Evolutionary conservation across 495 filamentous ascomycete species (phyloP), one percentile per base, ranked within the genome.

Genomic region (Talaromyces ruber): DNA sequence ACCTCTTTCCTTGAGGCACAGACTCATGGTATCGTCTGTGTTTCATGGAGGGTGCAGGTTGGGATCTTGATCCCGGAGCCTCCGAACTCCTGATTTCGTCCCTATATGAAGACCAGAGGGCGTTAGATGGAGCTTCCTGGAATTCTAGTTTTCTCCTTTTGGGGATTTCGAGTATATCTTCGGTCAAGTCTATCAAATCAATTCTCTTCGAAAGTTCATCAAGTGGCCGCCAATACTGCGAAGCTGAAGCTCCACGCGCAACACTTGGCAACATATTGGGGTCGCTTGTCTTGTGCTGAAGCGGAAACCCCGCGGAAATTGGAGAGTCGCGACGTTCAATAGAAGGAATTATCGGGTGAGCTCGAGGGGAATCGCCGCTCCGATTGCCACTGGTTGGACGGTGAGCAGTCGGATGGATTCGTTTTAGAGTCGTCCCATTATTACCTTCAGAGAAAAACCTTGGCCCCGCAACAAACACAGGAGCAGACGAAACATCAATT

Each of bases 401-500:
- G 22, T 63, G 7, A 47, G 65, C 68, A 58, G 63, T 45, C 32
- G 60, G 62, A 24, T 65, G 65, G 39, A 65, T 64, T 61, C 63
- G 43, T 50, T 68, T 59, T 7, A 25, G 65, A 32, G 26, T 28
- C 25, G 59, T 63, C 37, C 67, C 62, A 45, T 47, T 59, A 58
- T 54, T 65, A 18, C 32, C 32, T n/a, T 65, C 64, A 59, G 51
- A 60, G 6, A 61, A 60, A 14, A 72, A 66, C 32, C 66, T 70
- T 12, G 72, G 74, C 24, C 74, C 73, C 58, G 69, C 69, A 58
- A 77, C 71, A 64, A 76, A 78, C 6, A 79, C 61, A 58, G 77
- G 73, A 21, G 63, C 62, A 65, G 74, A 68, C 25, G 65, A 37
- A 47, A 66, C 63, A 32, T 69, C 61, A 52, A 58, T 24, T 59